A percentile compares a stretch with the other conserved stretches of the same genome.
phyloP scores from a whole-genome alignment of 305 asterid genomes.

The Fraxinus latifolia region DNA sequence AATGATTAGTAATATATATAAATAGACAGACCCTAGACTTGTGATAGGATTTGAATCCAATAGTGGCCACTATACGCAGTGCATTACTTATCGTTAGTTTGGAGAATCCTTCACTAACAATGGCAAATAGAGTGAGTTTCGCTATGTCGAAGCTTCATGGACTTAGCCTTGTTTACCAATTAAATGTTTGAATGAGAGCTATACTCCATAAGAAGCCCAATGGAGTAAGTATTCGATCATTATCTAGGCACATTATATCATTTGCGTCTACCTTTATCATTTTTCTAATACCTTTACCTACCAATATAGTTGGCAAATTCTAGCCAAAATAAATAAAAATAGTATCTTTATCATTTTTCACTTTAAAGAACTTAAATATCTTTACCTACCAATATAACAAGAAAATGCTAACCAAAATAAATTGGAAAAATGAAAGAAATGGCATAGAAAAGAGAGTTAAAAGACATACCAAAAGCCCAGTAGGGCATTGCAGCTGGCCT shows the following conservation, averaged over 20 bases:
- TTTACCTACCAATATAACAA: background rate
- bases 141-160: background rate
- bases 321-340: background rate
- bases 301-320: background rate
- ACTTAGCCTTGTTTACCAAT: background rate
- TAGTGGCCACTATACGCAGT: background rate
- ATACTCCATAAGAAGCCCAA: background rate
- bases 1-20: background rate
- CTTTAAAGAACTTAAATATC: background rate
- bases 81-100: background rate
- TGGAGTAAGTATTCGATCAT: background rate
- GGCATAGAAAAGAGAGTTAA: background rate
- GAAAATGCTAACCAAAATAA: conserved; percentile 8
- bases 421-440: background rate
- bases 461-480: conserved; percentile 80
- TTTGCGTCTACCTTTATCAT: background rate
- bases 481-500: conserved; percentile 97
- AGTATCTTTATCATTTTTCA: background rate
- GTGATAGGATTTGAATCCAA: background rate
- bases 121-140: background rate
- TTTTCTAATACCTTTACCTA: background rate
- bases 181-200: background rate
- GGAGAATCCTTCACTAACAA: background rate
- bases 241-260: background rate
- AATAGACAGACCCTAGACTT: background rate